Evolutionary conservation across 2,329 filamentous ascomycete genomes (phyloP), one percentile per base, ranked within the genome.

Genomic region (Plenodomus biglobosus): DNA sequence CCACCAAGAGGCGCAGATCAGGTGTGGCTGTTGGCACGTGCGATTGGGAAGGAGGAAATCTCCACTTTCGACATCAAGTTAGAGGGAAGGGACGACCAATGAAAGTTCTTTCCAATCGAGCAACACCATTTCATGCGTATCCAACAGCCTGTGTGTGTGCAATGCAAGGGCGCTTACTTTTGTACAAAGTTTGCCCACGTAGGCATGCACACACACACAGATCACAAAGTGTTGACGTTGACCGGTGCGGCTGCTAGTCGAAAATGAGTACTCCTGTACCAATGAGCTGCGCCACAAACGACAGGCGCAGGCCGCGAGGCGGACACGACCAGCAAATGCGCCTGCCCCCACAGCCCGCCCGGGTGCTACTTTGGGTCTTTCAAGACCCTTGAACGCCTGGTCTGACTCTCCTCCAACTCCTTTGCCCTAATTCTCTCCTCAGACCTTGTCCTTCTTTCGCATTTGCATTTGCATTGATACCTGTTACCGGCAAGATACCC

Each of bases 281-380:
- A 58, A 58, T 49, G 41, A 46, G 53, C 61, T 56, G 58, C 53
- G 55, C 53, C 57, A 55, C 58, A 46, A 45, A 41, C 34, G 40
- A 52, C 50, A 55, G 55, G 53, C 55, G 50, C 58, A 53, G 38
- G 55, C 56, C 56, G 53, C 59, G 52, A 57, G 56, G 61, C 59
- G 55, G 55, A 61, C 54, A 55, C 55, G 54, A 53, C 51, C 54
- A 51, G 53, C 55, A 51, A 56, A 50, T 55, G 50, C 49, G 62
- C 49, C 56, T 48, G 53, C 58, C 62, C 59, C 62, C 62, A 64
- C 61, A 57, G 52, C 50, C 50, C 37, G 30, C 52, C 55, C 51
- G 49, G 59, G 48, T 56, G 49, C 53, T 53, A 53, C 59, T 56
- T 41, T 53, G 43, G 35, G 41, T 48, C 52, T 43, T 50, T 49